These are phyloP conservation scores for Limonium bicolor DNA, from an alignment of 148 eudicot genomes.

Conservation along the genomic window DNA sequence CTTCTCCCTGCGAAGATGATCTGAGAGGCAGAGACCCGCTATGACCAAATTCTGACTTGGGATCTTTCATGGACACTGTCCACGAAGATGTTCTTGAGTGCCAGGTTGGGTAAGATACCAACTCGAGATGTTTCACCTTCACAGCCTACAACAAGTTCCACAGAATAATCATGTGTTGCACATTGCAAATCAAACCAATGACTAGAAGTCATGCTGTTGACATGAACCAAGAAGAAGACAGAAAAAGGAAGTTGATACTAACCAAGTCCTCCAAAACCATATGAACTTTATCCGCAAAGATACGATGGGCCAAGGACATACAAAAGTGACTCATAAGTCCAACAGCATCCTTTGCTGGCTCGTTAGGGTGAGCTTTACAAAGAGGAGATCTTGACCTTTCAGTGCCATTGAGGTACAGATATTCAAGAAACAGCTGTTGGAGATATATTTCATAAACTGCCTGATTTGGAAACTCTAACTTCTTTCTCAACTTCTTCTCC, in stretches of 20 bases:
- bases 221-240: background rate
- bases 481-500: constrained; percentile 15
- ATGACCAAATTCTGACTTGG: constrained; percentile 43
- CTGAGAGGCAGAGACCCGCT: too few relatives aligned
- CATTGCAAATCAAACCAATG: too few relatives aligned
- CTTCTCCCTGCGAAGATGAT: constrained; percentile 19
- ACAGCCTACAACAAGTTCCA: constrained; percentile 24
- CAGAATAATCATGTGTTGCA: too few relatives aligned
- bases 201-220: too few relatives aligned
- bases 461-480: constrained; percentile 37
- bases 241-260: background rate
- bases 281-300: constrained; percentile 65
- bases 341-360: constrained; percentile 35
- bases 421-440: constrained; percentile 66
- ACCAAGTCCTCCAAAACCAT: constrained; percentile 75
- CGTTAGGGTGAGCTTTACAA: constrained; percentile 27
- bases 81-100: constrained; percentile 84
- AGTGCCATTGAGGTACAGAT: constrained; percentile 52
- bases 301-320: constrained; percentile 82
- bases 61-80: constrained; percentile 59
- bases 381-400: constrained; percentile 21
- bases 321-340: constrained; percentile 88
- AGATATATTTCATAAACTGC: constrained; percentile 57
- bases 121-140: constrained; percentile 59
- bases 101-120: constrained; percentile 90